phyloP scores from a whole-genome alignment of 2,329 filamentous ascomycete species.

The Pseudocercospora macadamiae region DNA sequence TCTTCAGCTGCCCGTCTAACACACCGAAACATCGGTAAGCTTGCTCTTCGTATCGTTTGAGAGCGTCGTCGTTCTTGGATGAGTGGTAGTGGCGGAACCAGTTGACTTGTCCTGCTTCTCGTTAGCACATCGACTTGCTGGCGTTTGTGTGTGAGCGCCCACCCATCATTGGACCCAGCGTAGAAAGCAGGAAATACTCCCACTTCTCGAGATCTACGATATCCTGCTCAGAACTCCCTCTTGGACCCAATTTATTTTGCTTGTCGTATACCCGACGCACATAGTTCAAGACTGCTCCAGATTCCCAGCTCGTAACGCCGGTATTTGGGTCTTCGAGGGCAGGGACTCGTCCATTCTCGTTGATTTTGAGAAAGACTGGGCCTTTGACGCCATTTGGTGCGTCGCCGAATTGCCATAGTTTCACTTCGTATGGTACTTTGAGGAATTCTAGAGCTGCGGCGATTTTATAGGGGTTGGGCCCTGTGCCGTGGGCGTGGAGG shows the following conservation, averaged over 20 bases:
- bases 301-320: constrained; percentile 53
- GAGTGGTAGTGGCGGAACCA: constrained; percentile 48
- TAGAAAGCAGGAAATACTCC: constrained; percentile 48
- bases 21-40: constrained; percentile 48
- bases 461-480: constrained; percentile 51
- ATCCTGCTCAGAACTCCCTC: constrained; percentile 42
- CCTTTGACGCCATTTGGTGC: constrained; percentile 45
- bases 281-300: constrained; percentile 55
- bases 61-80: constrained; percentile 47
- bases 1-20: constrained; percentile 47
- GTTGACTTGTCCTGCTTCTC: constrained; percentile 36
- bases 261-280: constrained; percentile 49
- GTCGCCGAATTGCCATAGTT: constrained; percentile 48
- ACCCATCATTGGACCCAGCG: constrained; percentile 48
- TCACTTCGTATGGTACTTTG: constrained; percentile 45
- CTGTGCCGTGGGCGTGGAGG: constrained; percentile 46
- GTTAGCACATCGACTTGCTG: constrained; percentile 1
- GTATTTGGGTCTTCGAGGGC: constrained; percentile 51
- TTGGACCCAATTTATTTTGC: constrained; percentile 43
- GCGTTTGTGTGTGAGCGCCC: constrained; percentile 15
- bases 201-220: constrained; percentile 51
- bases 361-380: constrained; percentile 44
- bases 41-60: constrained; percentile 45
- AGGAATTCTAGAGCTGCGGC: constrained; percentile 48
- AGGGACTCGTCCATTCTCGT: constrained; percentile 49